Evolutionary conservation across 1,139 yeast genomes (phyloP).

Genomic region (Pichia sp.): DNA sequence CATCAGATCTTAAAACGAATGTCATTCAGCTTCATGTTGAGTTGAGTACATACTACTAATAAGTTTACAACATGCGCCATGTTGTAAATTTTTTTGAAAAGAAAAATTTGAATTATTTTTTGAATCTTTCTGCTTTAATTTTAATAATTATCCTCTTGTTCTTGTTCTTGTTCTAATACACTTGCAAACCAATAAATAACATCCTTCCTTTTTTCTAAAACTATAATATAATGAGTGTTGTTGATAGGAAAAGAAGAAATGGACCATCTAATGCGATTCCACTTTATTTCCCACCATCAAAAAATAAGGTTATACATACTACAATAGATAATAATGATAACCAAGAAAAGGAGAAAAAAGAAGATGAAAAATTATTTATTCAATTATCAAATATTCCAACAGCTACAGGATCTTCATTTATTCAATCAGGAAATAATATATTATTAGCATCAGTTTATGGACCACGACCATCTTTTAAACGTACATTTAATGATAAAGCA

Average conservation of each 20-base stretch:
- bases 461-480: conserved; percentile 63
- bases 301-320: too few species aligned
- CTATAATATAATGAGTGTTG: conserved; percentile 32
- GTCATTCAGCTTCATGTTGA: too few species aligned
- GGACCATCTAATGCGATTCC: conserved; percentile 60
- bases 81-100: not conserved
- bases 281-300: conserved; percentile 34
- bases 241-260: conserved; percentile 65
- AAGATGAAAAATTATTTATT: conserved; percentile 26
- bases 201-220: too few species aligned
- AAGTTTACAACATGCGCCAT: not conserved
- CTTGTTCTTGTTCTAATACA: not conserved
- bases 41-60: too few species aligned
- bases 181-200: too few species aligned
- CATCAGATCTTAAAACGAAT: not conserved
- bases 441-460: conserved; percentile 77
- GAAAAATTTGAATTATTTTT: too few species aligned
- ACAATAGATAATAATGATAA: too few species aligned
- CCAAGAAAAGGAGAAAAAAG: not conserved
- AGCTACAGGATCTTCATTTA: conserved; percentile 78
- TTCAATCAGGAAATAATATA: conserved; percentile 60
- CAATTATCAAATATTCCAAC: conserved; percentile 62
- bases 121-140: not conserved
- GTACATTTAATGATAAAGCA: conserved; percentile 25
- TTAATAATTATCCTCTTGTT: not conserved